Conservation (phyloP, 148 eudicot species). For the Cornus controversa region DNA sequence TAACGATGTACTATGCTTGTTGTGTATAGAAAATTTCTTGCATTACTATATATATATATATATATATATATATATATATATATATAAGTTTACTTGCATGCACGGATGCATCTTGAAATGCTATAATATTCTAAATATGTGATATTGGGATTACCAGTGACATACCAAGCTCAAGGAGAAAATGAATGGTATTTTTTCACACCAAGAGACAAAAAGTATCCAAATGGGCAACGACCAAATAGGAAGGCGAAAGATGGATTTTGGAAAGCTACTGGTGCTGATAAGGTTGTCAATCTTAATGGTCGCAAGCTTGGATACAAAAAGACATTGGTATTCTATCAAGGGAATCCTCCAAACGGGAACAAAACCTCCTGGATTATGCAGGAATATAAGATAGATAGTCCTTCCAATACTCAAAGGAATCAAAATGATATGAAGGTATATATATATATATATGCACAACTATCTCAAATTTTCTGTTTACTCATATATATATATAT, state of each 20-base stretch:
- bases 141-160: neutral
- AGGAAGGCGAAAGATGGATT: neutral
- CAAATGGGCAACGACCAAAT: neutral
- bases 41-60: too few species aligned
- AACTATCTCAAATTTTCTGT: too few species aligned
- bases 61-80: neutral
- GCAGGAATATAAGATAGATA: neutral
- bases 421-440: too few species aligned
- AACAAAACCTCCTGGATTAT: neutral
- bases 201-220: neutral
- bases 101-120: too few species aligned
- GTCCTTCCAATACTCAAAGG: neutral
- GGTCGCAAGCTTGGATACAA: neutral
- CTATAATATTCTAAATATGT: neutral
- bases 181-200: neutral
- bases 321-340: neutral
- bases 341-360: neutral
- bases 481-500: too few species aligned
- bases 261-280: neutral
- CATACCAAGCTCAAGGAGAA: neutral
- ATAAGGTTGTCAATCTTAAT: neutral
- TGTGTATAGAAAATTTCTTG: too few species aligned
- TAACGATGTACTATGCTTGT: too few species aligned
- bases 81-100: too few species aligned
- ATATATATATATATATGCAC: too few species aligned